Base-by-base conservation (phyloP, 345 rosid species). In the Gossypium australe region DNA sequence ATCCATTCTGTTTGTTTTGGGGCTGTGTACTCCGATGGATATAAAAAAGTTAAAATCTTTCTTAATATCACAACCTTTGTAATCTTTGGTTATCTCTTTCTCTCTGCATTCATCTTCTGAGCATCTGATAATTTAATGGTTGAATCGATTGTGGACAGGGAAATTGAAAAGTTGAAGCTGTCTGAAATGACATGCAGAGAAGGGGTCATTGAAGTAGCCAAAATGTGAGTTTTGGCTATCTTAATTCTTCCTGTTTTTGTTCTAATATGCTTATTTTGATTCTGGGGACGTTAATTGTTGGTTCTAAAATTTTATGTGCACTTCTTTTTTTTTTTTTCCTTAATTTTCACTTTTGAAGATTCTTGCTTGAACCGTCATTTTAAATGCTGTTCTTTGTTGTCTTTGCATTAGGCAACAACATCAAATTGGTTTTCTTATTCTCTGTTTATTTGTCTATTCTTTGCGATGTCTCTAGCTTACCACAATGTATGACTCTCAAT, bases 141-240 rank as follows among this genome's bases (percentile, higher is more conserved):
- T 72, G 58, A 58, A 51, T 20, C 11, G 24, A 11, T 70, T 74
- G 72, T 74, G 69, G 63, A 82, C 92, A 95, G 99, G 80, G 99
- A 91, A 84, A 95, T 95, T 2, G 98, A 95, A 76, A 95, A 95
- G 87, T 78, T 95, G 81, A 91, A 90, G 73, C 89, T 93, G 57
- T 88, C 98, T 57, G 99, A 95, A 87, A 91, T 95, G 98, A 93
- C 98, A 22, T 95, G 98, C 90, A 89, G 89, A 60, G 92, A 95
- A 87, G 99, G 97, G 20, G 88, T 91, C 51, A 79, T 90, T 80
- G 99, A 67, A 67, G 71, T 67, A 67, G 71, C 71, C 20, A 47
- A 67, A 67, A 67, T 67, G 71, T 67, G 71, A 67, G 71, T 66
- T 10, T 67, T 58, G 34, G 9, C 20, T 13, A 14, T 48, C 29